Evolutionary conservation across 306 rosid genomes (phyloP).

Genomic region (Oemleria cerasiformis): DNA sequence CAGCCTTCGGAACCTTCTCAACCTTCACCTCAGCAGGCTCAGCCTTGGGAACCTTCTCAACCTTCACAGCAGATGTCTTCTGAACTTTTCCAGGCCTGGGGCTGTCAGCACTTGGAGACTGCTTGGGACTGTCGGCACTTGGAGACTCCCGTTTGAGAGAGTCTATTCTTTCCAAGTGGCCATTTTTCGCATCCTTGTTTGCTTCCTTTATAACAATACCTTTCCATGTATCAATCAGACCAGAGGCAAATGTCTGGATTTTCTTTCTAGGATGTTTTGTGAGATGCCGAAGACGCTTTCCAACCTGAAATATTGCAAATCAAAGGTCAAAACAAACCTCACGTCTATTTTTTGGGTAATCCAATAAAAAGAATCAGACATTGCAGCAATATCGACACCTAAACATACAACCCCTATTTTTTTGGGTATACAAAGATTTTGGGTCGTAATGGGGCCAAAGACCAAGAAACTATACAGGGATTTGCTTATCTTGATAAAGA

Average conservation of each 20-base stretch:
- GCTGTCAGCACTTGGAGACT: slow-evolving; percentile 46
- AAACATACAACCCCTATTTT: neutral
- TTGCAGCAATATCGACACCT: neutral
- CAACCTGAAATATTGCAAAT: slow-evolving; percentile 52
- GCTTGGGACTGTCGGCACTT: slow-evolving; percentile 51
- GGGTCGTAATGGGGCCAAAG: no score
- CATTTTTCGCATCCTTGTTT: slow-evolving; percentile 57
- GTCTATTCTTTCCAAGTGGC: slow-evolving; percentile 38
- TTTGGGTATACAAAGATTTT: neutral
- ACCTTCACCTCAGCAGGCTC: slow-evolving; percentile 7
- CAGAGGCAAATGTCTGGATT: slow-evolving; percentile 60
- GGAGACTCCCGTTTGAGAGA: slow-evolving; percentile 43
- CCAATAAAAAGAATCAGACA: neutral
- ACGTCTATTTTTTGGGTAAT: neutral
- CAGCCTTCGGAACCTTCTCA: no score
- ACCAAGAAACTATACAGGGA: neutral
- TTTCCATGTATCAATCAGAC: slow-evolving; percentile 86
- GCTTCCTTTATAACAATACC: slow-evolving; percentile 72
- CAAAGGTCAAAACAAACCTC: slow-evolving; percentile 17
- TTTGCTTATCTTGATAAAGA: neutral
- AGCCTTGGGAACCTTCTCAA: slow-evolving; percentile 47
- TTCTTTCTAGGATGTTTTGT: slow-evolving; percentile 81
- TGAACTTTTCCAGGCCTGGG: slow-evolving; percentile 67
- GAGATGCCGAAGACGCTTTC: slow-evolving; percentile 75
- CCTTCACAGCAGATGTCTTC: slow-evolving; percentile 52